Evolutionary conservation across 352 stramenopile genomes (phyloP).

Genomic region (Pythium sukuiense): DNA sequence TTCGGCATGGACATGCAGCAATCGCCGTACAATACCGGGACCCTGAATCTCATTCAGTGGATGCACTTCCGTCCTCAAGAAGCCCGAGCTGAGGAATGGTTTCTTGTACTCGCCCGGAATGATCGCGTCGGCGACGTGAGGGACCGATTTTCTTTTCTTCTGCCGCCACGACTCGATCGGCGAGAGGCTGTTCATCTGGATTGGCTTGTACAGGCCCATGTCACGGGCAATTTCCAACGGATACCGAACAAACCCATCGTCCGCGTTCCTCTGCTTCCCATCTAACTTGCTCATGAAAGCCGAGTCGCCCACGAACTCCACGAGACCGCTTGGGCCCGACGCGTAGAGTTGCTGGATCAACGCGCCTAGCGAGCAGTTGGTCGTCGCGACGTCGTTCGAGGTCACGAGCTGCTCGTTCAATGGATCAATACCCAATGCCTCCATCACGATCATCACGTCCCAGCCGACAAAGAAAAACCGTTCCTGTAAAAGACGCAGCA

Average conservation of each 20-base stretch:
- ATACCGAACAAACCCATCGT: conserved; percentile 7
- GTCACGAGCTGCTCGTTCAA: conserved; percentile 19
- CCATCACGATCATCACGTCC: conserved; percentile 38
- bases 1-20: conserved; percentile 30
- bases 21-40: too few species aligned
- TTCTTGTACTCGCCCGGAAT: too few species aligned
- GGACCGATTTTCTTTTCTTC: too few species aligned
- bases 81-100: too few species aligned
- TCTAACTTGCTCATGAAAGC: background rate
- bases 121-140: background rate
- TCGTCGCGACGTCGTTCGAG: conserved; percentile 23
- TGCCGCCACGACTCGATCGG: conserved; percentile 8
- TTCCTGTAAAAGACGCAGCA: conserved; percentile 35
- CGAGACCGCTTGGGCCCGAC: conserved; percentile 36
- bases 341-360: conserved; percentile 39
- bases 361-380: conserved; percentile 35
- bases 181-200: background rate
- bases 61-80: too few species aligned
- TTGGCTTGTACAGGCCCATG: conserved; percentile 19
- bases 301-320: conserved; percentile 2
- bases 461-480: conserved; percentile 46
- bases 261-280: background rate
- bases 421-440: conserved; percentile 42
- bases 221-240: conserved; percentile 12
- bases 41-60: too few species aligned